Conservation (phyloP, 148 eudicot species). For the Linanthus parryae region DNA sequence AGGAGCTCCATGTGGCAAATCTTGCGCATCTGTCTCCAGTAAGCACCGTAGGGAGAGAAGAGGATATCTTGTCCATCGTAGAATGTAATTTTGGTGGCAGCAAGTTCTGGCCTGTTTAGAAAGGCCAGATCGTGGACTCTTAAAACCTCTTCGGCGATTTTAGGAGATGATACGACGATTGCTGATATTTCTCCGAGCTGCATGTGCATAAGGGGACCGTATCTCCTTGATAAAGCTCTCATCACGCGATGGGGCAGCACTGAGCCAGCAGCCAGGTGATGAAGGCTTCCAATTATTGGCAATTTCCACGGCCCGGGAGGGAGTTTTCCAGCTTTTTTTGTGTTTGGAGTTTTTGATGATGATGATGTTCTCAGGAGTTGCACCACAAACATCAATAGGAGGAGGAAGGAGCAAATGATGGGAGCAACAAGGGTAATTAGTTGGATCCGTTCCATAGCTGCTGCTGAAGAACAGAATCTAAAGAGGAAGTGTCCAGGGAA, state of each 20-base stretch:
- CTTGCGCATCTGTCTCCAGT: neutral
- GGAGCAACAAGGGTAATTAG: too few species aligned
- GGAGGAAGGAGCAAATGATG: too few species aligned
- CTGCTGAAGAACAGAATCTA: too few species aligned
- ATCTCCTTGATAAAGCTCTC: neutral
- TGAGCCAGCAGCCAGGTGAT: neutral
- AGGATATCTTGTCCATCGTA: neutral
- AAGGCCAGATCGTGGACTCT: neutral
- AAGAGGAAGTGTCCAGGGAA: too few species aligned
- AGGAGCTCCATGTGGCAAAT: too few species aligned
- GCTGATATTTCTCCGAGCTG: neutral
- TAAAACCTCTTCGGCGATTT: neutral
- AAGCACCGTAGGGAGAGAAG: neutral
- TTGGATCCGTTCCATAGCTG: too few species aligned
- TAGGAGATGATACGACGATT: neutral
- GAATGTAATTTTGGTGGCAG: neutral
- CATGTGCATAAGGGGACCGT: neutral
- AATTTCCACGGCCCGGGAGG: neutral
- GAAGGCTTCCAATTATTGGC: neutral
- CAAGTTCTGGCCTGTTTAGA: neutral
- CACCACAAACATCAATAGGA: too few species aligned
- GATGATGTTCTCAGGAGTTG: too few species aligned
- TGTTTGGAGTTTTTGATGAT: neutral
- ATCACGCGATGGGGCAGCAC: neutral
- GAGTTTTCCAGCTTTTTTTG: neutral